phyloP scores from a whole-genome alignment of 2,329 filamentous ascomycete genomes.

The Fusarium sp. region DNA sequence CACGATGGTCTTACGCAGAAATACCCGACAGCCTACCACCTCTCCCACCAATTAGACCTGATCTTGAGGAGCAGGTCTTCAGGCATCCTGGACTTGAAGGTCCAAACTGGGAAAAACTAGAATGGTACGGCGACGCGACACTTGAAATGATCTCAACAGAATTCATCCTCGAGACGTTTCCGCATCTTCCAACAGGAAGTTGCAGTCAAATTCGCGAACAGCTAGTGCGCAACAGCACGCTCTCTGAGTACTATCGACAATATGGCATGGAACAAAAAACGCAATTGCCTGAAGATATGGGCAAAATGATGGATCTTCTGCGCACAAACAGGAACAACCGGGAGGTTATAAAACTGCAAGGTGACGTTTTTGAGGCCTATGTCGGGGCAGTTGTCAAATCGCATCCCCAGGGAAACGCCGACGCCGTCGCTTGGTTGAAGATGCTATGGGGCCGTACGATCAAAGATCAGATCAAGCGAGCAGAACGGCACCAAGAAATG shows the following conservation, averaged over 20 bases:
- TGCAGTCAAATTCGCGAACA: conserved; percentile 81
- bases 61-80: conserved; percentile 72
- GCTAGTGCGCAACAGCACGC: conserved; percentile 82
- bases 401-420: conserved; percentile 70
- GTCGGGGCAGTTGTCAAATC: conserved; percentile 81
- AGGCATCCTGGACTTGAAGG: conserved; percentile 68
- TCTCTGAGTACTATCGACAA: conserved; percentile 73
- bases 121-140: conserved; percentile 90
- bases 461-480: conserved; percentile 61
- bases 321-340: conserved; percentile 55
- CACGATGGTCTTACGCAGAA: conserved; percentile 61
- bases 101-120: conserved; percentile 79
- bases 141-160: conserved; percentile 80
- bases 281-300: conserved; percentile 62
- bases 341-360: conserved; percentile 77
- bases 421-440: conserved; percentile 77
- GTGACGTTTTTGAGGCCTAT: conserved; percentile 92
- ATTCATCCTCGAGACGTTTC: conserved; percentile 80
- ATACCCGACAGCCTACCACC: conserved; percentile 63
- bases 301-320: conserved; percentile 41
- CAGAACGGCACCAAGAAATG: conserved; percentile 47
- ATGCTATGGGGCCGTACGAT: conserved; percentile 78
- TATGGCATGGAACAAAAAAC: conserved; percentile 78
- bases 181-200: conserved; percentile 70
- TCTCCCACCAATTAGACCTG: conserved; percentile 70